Conservation (phyloP, 75 land plant species). For the Adiantum capillusveneris region DNA sequence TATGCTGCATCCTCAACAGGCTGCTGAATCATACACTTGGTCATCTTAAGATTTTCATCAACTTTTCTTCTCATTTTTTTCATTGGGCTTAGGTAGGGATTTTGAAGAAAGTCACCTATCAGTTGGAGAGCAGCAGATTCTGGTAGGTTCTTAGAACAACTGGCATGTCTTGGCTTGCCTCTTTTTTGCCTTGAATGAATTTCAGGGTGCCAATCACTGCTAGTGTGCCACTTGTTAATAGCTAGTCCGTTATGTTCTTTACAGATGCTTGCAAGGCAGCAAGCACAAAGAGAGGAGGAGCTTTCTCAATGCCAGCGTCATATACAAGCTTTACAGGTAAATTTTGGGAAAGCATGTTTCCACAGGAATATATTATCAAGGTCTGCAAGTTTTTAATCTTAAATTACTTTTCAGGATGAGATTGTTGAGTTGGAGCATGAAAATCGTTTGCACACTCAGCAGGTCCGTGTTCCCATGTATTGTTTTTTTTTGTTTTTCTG, state of each 20-base stretch:
- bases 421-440: conserved; percentile 93
- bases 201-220: no score
- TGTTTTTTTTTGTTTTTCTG: not conserved
- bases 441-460: conserved; percentile 83
- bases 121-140: conserved; percentile 84
- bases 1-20: not conserved
- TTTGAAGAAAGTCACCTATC: not conserved
- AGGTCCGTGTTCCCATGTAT: conserved; percentile 28
- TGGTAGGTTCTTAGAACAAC: conserved; percentile 31
- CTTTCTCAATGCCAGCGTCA: conserved; percentile 84
- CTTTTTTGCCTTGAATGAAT: no score
- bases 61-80: not conserved
- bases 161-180: no score
- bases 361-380: not conserved
- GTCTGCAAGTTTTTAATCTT: not conserved
- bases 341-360: no score
- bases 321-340: conserved; percentile 83
- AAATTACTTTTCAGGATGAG: conserved; percentile 58
- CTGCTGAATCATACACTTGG: not conserved
- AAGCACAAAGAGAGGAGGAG: conserved; percentile 98
- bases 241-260: not conserved
- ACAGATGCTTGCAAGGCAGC: conserved; percentile 89
- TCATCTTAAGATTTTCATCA: not conserved
- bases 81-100: not conserved
- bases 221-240: no score